Evolutionary conservation across 495 filamentous ascomycete species (phyloP).

Genomic region (Neurospora sp.): DNA sequence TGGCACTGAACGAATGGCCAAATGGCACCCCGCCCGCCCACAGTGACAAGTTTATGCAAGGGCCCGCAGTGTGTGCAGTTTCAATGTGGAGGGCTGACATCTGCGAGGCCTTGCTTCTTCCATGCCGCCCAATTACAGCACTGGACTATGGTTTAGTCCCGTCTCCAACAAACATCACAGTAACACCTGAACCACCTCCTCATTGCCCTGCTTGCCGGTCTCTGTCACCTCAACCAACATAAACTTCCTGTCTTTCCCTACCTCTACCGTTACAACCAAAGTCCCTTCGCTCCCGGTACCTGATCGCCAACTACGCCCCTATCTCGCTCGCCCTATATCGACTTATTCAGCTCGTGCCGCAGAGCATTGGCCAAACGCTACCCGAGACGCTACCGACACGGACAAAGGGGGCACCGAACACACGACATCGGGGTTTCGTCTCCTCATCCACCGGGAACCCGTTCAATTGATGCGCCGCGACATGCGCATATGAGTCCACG

Average conservation of each 20-base stretch:
- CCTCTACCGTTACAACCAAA: background rate
- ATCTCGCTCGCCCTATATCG: background rate
- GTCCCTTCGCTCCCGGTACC: background rate
- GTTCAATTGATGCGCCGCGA: conserved; percentile 11
- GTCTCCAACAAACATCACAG: background rate
- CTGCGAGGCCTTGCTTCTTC: background rate
- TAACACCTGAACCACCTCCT: background rate
- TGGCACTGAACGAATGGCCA: background rate
- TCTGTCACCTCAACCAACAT: background rate
- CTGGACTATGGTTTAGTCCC: background rate
- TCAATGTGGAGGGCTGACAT: background rate
- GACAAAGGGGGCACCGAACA: background rate
- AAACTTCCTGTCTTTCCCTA: background rate
- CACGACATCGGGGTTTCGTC: background rate
- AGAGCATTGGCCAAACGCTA: background rate
- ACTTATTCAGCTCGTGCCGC: background rate
- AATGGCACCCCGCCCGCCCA: background rate
- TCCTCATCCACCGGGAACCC: background rate
- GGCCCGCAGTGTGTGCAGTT: background rate
- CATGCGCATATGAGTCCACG: conserved; percentile 22
- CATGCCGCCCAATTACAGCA: background rate
- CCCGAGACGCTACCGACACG: background rate
- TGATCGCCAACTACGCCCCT: background rate
- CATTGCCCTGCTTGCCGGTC: background rate
- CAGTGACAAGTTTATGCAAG: conserved; percentile 1